Base-by-base conservation (phyloP, 2,329 filamentous ascomycete genomes). In the Uncinocarpus reesii region DNA sequence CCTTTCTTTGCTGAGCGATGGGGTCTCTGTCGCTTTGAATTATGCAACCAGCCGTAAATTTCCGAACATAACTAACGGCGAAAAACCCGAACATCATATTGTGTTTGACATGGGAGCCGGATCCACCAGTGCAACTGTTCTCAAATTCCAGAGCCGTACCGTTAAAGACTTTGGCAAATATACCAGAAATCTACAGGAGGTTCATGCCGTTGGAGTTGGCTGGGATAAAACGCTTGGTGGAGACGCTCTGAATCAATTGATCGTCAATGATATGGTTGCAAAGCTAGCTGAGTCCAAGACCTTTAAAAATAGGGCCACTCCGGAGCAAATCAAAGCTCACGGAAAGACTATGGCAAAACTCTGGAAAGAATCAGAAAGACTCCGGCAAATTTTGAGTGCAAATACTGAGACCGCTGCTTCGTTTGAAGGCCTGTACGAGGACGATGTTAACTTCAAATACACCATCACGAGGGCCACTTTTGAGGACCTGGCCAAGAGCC, bases 21-120 rank as follows among this genome's bases (percentile, higher is more conserved):
- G 89, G 13, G 70, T 95, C 53, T 88, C 92, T 26, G 90, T 98
- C 50, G 92, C 88, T 21, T 70, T 98, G 57, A 93, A 98, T 70
- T 98, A 96, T 66, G 92, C 92, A 36, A 95, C 88, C 23, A 84
- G 79, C 60, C 80, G 92, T 59, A 87, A 84, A 13, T 98, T 96
- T 67, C 87, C 89, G 31, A 87, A 79, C 58, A 74, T 92, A 52
- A 84, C 79, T 48, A 82, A 92, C 47, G 87, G 86, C 47, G 83
- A 78, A 55, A 88, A 88, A 71, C 83, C 92, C 0, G 92, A 98
- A 67, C 79, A 89, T 58, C 87, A 98, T 69, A 71, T 98, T 64
- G 80, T 98, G 24, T 98, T 92, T 62, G 92, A 98, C 63, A 96
- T 98, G 89, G 92, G 92, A 56, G 89, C 92, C 56, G 92, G 92